Conservation (phyloP, 2,329 filamentous ascomycete species). For the Diaporthe amygdali region DNA sequence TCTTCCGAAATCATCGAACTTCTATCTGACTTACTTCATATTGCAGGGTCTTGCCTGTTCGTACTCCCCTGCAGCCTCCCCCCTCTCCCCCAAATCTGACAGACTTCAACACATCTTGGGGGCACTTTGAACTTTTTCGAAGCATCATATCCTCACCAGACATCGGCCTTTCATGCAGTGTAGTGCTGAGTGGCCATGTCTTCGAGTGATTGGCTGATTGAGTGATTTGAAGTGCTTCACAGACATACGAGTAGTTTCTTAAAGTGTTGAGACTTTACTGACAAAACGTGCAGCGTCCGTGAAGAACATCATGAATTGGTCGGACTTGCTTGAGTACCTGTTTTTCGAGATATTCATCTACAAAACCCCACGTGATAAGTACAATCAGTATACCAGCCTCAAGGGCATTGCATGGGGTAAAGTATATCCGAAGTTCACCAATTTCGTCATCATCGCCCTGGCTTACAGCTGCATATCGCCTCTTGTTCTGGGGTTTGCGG, state of each 20-base stretch:
- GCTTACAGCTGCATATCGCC: slow-evolving; percentile 86
- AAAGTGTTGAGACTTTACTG: neutral
- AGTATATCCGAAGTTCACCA: slow-evolving; percentile 75
- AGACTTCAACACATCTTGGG: neutral
- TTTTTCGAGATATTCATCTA: slow-evolving; percentile 75
- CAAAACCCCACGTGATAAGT: slow-evolving; percentile 78
- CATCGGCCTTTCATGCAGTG: neutral
- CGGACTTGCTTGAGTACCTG: slow-evolving; percentile 51
- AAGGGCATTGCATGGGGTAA: slow-evolving; percentile 78
- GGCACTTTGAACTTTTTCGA: neutral
- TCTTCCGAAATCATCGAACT: slow-evolving; percentile 75
- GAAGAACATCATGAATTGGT: slow-evolving; percentile 73
- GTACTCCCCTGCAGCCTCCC: neutral
- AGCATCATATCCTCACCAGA: neutral
- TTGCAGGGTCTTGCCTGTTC: slow-evolving; percentile 29
- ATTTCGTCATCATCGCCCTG: slow-evolving; percentile 74
- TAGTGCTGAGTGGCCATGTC: neutral
- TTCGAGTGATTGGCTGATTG: neutral
- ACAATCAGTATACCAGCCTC: slow-evolving; percentile 73
- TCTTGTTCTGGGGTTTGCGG: slow-evolving; percentile 80
- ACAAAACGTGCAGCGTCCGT: slow-evolving; percentile 47
- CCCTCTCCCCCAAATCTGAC: too few relatives aligned
- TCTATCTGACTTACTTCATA: slow-evolving; percentile 62
- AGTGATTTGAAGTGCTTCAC: neutral
- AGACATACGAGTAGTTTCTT: neutral